phyloP scores from a whole-genome alignment of 495 filamentous ascomycete genomes.

The Bathelium albidoporum region DNA sequence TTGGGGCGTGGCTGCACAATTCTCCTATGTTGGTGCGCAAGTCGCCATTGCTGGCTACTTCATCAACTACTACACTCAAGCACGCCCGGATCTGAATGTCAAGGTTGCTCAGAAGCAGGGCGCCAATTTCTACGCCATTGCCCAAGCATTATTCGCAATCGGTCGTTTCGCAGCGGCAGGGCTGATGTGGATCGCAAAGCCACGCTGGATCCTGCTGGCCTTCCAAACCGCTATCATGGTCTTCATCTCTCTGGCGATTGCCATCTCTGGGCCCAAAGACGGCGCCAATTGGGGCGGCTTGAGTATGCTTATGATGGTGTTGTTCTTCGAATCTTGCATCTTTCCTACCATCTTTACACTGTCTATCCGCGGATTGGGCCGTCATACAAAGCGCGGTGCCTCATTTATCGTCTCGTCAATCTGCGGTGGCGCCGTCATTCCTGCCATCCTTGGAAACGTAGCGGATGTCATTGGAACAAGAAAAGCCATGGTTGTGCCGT shows the following conservation, averaged over 20 bases:
- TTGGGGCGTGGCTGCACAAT: conserved; percentile 55
- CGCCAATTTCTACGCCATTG: conserved; percentile 50
- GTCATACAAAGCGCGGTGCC: conserved; percentile 9
- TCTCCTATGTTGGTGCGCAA: conserved; percentile 62
- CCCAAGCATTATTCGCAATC: conserved; percentile 55
- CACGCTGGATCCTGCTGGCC: conserved; percentile 26
- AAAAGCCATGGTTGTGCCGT: conserved; percentile 21
- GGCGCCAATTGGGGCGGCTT: conserved; percentile 36
- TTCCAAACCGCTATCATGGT: conserved; percentile 34
- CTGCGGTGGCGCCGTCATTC: conserved; percentile 8
- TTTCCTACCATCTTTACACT: conserved; percentile 8
- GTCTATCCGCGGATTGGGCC: conserved; percentile 3
- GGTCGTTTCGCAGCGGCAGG: conserved; percentile 51
- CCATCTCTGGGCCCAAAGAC: conserved; percentile 30
- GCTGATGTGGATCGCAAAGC: conserved; percentile 35
- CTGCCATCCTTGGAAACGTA: conserved; percentile 40
- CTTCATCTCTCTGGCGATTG: conserved; percentile 48
- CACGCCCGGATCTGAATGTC: conserved; percentile 15
- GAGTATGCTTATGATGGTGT: conserved; percentile 50
- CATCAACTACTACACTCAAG: conserved; percentile 38
- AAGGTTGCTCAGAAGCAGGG: conserved; percentile 10
- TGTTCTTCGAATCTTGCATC: conserved; percentile 60
- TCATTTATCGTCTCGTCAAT: conserved; percentile 4
- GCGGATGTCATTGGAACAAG: conserved; percentile 33
- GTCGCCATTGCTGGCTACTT: conserved; percentile 50